Evolutionary conservation across 257 asterid genomes (phyloP).

Genomic region (Parsonsia alboflavescens): DNA sequence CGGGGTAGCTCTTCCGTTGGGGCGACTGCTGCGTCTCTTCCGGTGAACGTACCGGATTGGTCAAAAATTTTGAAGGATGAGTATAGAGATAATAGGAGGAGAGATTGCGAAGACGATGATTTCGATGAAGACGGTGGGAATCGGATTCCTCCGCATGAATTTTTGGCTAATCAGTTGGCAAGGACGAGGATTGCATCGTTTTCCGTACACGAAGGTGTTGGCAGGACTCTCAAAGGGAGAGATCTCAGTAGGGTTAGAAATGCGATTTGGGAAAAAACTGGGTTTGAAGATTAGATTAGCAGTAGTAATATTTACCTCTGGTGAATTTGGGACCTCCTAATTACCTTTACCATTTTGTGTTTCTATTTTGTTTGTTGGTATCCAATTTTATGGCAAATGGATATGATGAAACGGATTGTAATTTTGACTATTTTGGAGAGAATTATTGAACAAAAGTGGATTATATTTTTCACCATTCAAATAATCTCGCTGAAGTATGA

Average conservation of each 20-base stretch:
- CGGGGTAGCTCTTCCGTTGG: conserved; percentile 9
- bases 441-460: background rate
- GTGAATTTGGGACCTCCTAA: background rate
- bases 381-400: conserved; percentile 4
- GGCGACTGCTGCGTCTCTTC: conserved; percentile 56
- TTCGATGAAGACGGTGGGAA: conserved; percentile 34
- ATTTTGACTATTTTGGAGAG: background rate
- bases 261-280: conserved; percentile 96
- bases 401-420: conserved; percentile 5
- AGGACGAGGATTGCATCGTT: conserved; percentile 60
- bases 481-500: too few species aligned
- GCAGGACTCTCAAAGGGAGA: conserved; percentile 92
- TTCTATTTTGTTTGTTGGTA: background rate
- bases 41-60: conserved; percentile 98
- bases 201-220: conserved; percentile 93
- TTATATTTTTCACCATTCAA: background rate
- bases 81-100: conserved; percentile 49
- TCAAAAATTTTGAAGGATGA: conserved; percentile 86
- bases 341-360: background rate
- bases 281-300: conserved; percentile 61
- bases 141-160: conserved; percentile 75
- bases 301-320: background rate
- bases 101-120: conserved; percentile 34
- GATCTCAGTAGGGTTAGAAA: conserved; percentile 95
- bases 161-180: conserved; percentile 36